Base-by-base conservation (phyloP, 164 flowering plant species). In the Nelumbo lutea region DNA sequence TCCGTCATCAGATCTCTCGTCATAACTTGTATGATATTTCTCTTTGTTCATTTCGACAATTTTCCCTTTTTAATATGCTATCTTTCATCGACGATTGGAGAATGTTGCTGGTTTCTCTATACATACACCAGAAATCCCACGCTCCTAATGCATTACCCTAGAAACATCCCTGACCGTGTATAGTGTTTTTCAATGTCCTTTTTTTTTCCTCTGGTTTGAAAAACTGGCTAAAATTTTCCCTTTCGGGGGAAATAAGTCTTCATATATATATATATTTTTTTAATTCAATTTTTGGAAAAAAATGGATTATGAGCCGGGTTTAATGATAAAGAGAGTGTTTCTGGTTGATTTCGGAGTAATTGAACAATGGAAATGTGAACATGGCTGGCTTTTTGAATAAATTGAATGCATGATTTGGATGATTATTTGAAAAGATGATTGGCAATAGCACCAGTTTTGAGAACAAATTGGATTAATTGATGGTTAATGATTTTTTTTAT, bases 1-100 rank as follows among this genome's bases (percentile, higher is more conserved):
- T 94, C 97, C 8, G 59, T 86, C 66, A 39, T 85, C 85, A 80
- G 96, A 87, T 94, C 98, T 67, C 78, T 94, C 74, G 70, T 90
- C 38, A 88, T 91, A 60, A 81, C 81, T 44, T 88, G 98, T 94
- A 84, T 42, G 83, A 6, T 48, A 5, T 3, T 14, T 64, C 27
- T 55, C 1, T 9, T 38, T 43, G 14, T 70, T 3, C 3, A 15
- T 44, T 27, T 63, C 58, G 14, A 43, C 46, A 13, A 6, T 70
- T 50, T n/a, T 1, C 67, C 3, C 0, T 55, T 65, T 47, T 53
- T 42, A 9, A 4, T n/a, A 47, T 51, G 59, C 8, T 66, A 5
- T 14, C 10, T 42, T 40, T 14, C 45, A 60, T 39, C 3, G 4
- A 10, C 0, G 13, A 9, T 13, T 44, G 43, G 27, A 1, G 8